Evolutionary conservation across 164 flowering plant species (phyloP), one percentile per base, ranked within the genome.

Genomic region (Tinospora cordifolia): DNA sequence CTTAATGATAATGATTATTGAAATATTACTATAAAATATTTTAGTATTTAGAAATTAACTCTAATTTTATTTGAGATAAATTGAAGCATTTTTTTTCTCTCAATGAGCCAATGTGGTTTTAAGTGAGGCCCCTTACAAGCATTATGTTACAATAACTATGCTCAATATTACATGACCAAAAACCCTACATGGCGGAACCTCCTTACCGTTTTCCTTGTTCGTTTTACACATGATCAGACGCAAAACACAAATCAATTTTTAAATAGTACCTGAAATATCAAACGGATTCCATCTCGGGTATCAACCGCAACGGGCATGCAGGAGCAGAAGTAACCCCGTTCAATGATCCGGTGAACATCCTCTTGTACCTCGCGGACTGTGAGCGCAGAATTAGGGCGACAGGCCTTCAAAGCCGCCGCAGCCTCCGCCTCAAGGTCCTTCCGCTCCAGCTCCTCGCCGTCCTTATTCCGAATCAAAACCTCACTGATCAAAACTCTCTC

Each of bases 401-500:
- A 85, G 0, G 96, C 94, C 71, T 87, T 92, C 71, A 95, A 71
- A 3, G 97, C 97, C 17, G 82, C 77, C 36, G 86, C 63, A 0
- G 89, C 98, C 78, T 89, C 98, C 36, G 69, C 71, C 64, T 90
- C 99, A 38, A 95, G 81, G 75, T 95, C 98, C 84, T 91, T 91
- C 86, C 91, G 84, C 75, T 91, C 98, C 0, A 95, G 85, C 79
- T 89, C 97, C 72, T 95, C 99, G 3, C 99, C 99, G 67, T 95
- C 99, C 73, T 87, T 92, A 77, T 85, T 86, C 80, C 94, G 79
- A 64, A 95, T 88, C 75, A 87, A 71, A 25, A 95, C 99, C 82
- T 95, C 99, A 68, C 99, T 92, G 0, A 92, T 92, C 85, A 95
- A 73, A 63, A 92, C 97, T 78, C 97, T 86, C 88, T 94, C 99